These are phyloP conservation scores for Cryptomeria japonica DNA, from an alignment of 75 land plant genomes.

Conservation along the genomic window DNA sequence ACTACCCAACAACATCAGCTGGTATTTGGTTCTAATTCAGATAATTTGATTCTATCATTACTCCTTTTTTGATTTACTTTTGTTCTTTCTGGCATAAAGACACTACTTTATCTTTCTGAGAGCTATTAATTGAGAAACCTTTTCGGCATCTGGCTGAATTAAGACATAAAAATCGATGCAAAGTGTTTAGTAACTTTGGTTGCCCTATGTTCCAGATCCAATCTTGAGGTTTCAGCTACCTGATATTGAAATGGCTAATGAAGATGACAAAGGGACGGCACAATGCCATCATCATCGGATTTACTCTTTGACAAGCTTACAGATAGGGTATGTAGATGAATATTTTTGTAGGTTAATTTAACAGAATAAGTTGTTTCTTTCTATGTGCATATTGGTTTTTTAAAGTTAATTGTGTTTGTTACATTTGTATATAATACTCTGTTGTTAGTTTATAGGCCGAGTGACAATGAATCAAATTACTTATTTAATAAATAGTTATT, in stretches of 20 bases:
- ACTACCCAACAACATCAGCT: not conserved
- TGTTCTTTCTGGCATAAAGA: not conserved
- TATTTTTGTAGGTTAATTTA: not conserved
- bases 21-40: not conserved
- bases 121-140: not conserved
- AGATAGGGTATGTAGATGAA: slow-evolving; percentile 27
- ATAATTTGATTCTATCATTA: not conserved
- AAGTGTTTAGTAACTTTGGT: not conserved
- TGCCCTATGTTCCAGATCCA: not conserved
- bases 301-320: slow-evolving; percentile 26
- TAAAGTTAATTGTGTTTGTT: not conserved
- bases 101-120: not conserved
- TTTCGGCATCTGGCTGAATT: not conserved
- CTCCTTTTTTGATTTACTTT: not conserved
- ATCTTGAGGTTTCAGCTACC: not conserved
- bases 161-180: not conserved
- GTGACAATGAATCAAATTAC: not conserved
- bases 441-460: not conserved
- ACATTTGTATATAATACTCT: not conserved
- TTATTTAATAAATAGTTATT: not conserved
- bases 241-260: not conserved
- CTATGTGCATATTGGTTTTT: not conserved
- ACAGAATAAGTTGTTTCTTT: not conserved
- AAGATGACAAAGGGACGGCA: not conserved
- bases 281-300: not conserved